Percentiles rank a stretch among this genome's conserved stretches.
Evolutionary conservation across 495 filamentous ascomycete species (phyloP).

Genomic region (Hypoxylon rickii): DNA sequence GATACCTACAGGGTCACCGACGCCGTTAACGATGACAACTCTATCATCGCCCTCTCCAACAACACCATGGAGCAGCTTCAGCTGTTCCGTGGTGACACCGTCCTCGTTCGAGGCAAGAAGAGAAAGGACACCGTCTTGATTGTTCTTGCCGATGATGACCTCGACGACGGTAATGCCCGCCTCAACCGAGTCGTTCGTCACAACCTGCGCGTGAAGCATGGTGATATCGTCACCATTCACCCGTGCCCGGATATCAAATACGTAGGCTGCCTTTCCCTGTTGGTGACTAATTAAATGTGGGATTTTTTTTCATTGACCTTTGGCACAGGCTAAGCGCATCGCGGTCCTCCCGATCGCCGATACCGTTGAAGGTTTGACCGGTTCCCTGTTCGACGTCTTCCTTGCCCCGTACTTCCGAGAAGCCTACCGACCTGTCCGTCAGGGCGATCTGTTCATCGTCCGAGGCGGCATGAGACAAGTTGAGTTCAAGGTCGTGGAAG

Average conservation of each 20-base stretch:
- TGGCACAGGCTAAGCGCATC: slow-evolving; percentile 88
- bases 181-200: slow-evolving; percentile 98
- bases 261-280: slow-evolving; percentile 60
- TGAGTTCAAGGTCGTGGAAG: slow-evolving; percentile 99
- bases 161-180: slow-evolving; percentile 93
- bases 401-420: slow-evolving; percentile 99
- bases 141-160: slow-evolving; percentile 94
- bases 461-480: slow-evolving; percentile 98
- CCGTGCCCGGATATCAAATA: slow-evolving; percentile 99
- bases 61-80: slow-evolving; percentile 98
- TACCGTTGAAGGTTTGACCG: slow-evolving; percentile 95
- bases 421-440: slow-evolving; percentile 93
- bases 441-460: slow-evolving; percentile 96
- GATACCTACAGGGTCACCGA: slow-evolving; percentile 78
- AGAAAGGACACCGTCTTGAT: slow-evolving; percentile 98
- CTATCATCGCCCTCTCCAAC: slow-evolving; percentile 96
- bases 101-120: slow-evolving; percentile 99
- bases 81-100: slow-evolving; percentile 97
- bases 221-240: slow-evolving; percentile 95
- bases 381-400: slow-evolving; percentile 97
- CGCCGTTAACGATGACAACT: slow-evolving; percentile 99
- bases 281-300: slow-evolving; percentile 5
- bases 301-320: too few species aligned
- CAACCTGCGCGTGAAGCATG: slow-evolving; percentile 97
- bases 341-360: slow-evolving; percentile 98